These are phyloP conservation scores for Pythium insidiosum DNA, from an alignment of 352 stramenopile genomes.

Conservation along the genomic window DNA sequence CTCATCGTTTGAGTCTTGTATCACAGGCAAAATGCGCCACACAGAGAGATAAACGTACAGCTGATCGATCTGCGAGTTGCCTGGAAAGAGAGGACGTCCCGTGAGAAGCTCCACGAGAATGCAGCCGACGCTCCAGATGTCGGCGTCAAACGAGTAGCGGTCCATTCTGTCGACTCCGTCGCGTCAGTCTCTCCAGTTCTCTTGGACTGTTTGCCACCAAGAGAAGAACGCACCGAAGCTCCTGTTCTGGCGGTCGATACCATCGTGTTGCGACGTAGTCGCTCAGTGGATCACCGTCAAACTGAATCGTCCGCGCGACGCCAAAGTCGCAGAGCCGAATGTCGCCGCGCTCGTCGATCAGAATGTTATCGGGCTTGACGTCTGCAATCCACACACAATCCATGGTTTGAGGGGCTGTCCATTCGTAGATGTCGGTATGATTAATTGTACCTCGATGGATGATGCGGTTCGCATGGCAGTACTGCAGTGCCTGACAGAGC, in stretches of 20 bases:
- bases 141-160: conserved; percentile 74
- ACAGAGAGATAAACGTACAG: conserved; percentile 26
- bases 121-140: conserved; percentile 78
- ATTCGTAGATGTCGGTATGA: background rate
- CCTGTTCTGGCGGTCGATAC: conserved; percentile 78
- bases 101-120: conserved; percentile 70
- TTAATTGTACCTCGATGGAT: conserved; percentile 62
- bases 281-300: conserved; percentile 64
- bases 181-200: background rate
- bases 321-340: conserved; percentile 80
- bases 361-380: conserved; percentile 78
- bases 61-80: conserved; percentile 74
- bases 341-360: conserved; percentile 60
- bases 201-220: background rate
- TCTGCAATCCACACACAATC: conserved; percentile 19
- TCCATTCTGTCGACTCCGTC: conserved; percentile 29
- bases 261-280: conserved; percentile 79
- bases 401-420: background rate
- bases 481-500: conserved; percentile 67
- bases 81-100: conserved; percentile 65
- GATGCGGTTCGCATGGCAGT: conserved; percentile 69
- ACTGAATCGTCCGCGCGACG: conserved; percentile 69
- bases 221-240: conserved; percentile 39
- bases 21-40: background rate
- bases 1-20: too few relatives aligned